A percentile compares a stretch with the other conserved stretches of the same genome.
Conservation (phyloP, 768 basidiomycete species). For the Suillus spraguei region DNA sequence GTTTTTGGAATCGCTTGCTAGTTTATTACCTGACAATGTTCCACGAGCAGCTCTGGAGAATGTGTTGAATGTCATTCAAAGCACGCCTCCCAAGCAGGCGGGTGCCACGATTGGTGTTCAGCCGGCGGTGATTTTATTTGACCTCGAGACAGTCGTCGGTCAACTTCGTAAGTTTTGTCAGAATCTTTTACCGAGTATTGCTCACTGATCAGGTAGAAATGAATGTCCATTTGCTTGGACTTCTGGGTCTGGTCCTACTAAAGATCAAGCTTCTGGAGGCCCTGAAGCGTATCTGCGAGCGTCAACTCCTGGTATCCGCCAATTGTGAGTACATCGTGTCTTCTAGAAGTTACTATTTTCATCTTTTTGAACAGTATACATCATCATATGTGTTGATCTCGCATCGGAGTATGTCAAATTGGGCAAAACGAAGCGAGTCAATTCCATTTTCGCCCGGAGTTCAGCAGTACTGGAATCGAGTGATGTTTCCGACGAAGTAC, state of each 20-base stretch:
- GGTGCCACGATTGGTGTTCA: constrained; percentile 5
- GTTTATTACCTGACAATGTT: background rate
- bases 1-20: constrained; percentile 3
- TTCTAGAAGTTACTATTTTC: background rate
- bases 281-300: constrained; percentile 61
- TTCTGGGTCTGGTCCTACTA: constrained; percentile 65
- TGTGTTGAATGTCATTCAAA: constrained; percentile 23
- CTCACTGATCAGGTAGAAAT: constrained; percentile 42
- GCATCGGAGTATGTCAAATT: constrained; percentile 80
- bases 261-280: constrained; percentile 71
- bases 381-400: constrained; percentile 65
- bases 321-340: constrained; percentile 44
- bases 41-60: constrained; percentile 13
- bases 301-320: constrained; percentile 40
- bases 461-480: constrained; percentile 47
- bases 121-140: constrained; percentile 15
- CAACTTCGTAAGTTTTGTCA: constrained; percentile 53
- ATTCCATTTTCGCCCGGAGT: constrained; percentile 61
- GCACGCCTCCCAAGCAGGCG: constrained; percentile 1
- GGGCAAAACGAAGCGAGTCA: constrained; percentile 73
- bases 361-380: constrained; percentile 48
- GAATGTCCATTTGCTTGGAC: constrained; percentile 61
- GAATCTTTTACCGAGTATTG: constrained; percentile 5
- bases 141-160: constrained; percentile 39
- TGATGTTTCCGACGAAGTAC: constrained; percentile 51